Base-by-base conservation (phyloP, 2,329 filamentous ascomycete genomes). In the Alternaria longipes region DNA sequence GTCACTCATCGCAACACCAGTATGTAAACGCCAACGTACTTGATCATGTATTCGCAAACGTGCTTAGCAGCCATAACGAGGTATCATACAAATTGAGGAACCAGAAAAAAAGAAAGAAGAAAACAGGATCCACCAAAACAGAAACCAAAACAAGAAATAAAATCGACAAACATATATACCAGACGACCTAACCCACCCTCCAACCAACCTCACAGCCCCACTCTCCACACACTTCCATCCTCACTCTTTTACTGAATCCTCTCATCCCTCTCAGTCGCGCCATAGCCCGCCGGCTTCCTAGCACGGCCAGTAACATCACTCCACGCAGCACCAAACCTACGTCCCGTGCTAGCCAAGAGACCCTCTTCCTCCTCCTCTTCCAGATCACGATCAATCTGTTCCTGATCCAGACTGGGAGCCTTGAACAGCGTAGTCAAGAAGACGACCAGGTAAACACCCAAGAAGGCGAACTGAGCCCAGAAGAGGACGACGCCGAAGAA, bases 341-440 rank as follows among this genome's bases (percentile, higher is more conserved):
- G 83, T 6, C 93, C 89, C 0, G 93, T 97, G 70, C 88, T 93
- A 0, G 93, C 92, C 47, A 99, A 82, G 50, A 99, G 82, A 11
- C 94, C 92, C 81, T 99, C 95, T 74, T 99, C 95, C 76, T 98
- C 95, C 18, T 94, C 93, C 30, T 90, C 91, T 78, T 97, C 92
- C 16, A 94, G 90, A 74, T 97, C 94, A 63, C 94, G 91, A 66
- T 98, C 95, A 8, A 96, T 78, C 72, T 94, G 89, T 46, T 87
- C 86, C 57, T 94, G 84, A 70, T 94, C 88, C 36, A 97, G 79
- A 73, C 86, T 89, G 0, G 94, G 94, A 1, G 93, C 89, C 42
- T 91, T 89, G 84, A 98, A 90, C 0, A 97, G 81, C 3, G 91
- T 88, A 0, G 91, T 91, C 22, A 93, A 60, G 69, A 97, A 91